Evolutionary conservation across 257 asterid genomes (phyloP), one percentile per base, ranked within the genome.

Genomic region (Solanum paucissectum): DNA sequence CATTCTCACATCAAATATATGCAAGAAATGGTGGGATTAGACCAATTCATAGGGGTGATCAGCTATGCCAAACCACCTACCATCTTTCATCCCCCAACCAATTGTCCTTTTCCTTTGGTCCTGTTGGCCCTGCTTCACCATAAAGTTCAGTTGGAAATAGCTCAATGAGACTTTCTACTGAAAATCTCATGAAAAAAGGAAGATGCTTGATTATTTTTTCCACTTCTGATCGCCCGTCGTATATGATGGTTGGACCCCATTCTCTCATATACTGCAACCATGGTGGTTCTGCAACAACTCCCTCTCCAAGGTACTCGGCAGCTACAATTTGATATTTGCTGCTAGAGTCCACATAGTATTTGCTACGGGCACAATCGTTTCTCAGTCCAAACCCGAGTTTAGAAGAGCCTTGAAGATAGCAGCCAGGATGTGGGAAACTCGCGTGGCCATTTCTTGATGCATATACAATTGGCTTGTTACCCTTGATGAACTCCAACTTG

Each of bases 201-300:
- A 96, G 95, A 91, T 87, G 91, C 33, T 88, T 93, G 85, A 96
- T 90, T 87, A 96, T 93, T 94, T 93, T 96, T 44, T 96, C 98
- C 12, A 94, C 83, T 87, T 96, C 98, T 4, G 96, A 89, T 74
- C 89, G 81, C 2, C 98, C 91, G 27, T 90, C 87, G 49, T 96
- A 96, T 9, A 93, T 90, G 42, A 96, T 58, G 2, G 94, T 93
- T 1, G 99, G 99, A 9, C 99, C 99, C 99, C 99, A 96, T 87
- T 94, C 99, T 73, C 99, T 93, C 99, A 95, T 96, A 84, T 94
- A 95, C 88, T 96, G 98, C 87, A 96, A 87, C 98, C 98, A 95
- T 49, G 88, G 90, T 3, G 98, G 99, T 90, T 96, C 98, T 1
- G 83, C 77, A 29, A 91, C 87, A 36, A 90, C 89, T 16, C 88